Base-by-base conservation (phyloP, 495 filamentous ascomycete genomes). In the Neurospora intermedia region DNA sequence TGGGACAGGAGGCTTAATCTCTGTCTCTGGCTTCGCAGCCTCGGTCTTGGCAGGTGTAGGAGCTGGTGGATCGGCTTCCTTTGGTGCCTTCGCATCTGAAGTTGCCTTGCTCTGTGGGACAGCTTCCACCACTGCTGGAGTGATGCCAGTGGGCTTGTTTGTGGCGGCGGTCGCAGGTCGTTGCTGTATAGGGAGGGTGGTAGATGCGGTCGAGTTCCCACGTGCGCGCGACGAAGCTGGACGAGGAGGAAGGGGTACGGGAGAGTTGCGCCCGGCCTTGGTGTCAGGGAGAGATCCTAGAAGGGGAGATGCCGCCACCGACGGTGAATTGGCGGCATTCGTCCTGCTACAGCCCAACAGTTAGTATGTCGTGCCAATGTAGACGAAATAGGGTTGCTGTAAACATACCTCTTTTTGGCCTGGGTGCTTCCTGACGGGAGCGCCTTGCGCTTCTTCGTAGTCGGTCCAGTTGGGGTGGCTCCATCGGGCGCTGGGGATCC, bases 221-320 rank as follows among this genome's bases (percentile, higher is more conserved):
- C 92, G 91, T 16, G 87, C 89, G 74, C 92, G 88, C 18, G 90
- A 89, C 4, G 90, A 87, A 45, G 87, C 85, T 18, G 91, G 89
- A 54, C 91, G 80, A n/a, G 81, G 79, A 69, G 79, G 73, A 38
- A 83, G 79, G 3, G 82, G 77, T 23, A 74, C 83, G 3, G 85
- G 86, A 20, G 85, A 87, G 35, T 70, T 77, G 42, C 83, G 82
- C 31, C 75, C 79, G 20, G 73, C 69, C 27, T 79, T 77, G 78
- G 80, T 75, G 7, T 85, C 84, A n/a, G 87, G 84, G 71, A 93
- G 90, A 15, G 85, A 87, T 20, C 87, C 86, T 66, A 89, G 82
- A 69, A 93, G 82, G 43, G 93, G 93, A 4, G 93, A 95, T 2
- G 93, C 91, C 18, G 89, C 88, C 40, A 92, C 78, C 1, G 89